Base-by-base conservation (phyloP, 805 yeast species). In the Wickerhamiella musiphila region DNA sequence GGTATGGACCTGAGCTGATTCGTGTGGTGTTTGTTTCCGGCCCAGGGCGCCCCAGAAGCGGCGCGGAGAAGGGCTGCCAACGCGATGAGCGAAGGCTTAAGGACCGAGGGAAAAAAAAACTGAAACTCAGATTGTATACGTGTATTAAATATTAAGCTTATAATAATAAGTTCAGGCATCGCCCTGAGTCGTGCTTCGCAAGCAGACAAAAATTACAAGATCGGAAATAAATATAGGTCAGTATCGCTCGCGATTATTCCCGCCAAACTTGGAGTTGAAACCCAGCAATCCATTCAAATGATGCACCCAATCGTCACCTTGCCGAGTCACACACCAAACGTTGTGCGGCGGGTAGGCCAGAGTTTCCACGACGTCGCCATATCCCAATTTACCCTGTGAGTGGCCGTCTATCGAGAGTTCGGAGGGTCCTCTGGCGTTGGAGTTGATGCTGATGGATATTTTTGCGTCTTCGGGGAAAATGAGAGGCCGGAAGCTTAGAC, bases 211-310 rank as follows among this genome's bases (percentile, higher is more conserved):
- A n/a, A n/a, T n/a, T n/a, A n/a, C n/a, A n/a, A n/a, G n/a, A n/a
- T n/a, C n/a, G n/a, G n/a, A n/a, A n/a, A n/a, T n/a, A n/a, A n/a
- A n/a, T n/a, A n/a, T n/a, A n/a, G n/a, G n/a, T n/a, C n/a, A n/a
- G n/a, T n/a, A n/a, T n/a, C n/a, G n/a, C n/a, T n/a, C n/a, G n/a
- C n/a, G n/a, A n/a, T n/a, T n/a, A n/a, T 14, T 23, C 15, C 25
- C 14, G 5, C 75, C 73, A 51, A 84, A 84, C 34, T 82, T 68
- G 9, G 83, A 72, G 51, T 84, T 84, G 63, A 84, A 84, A 2
- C 95, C 94, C 27, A 84, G 55, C 36, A 84, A 62, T 44, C 79
- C 84, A 47, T 84, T 86, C 34, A 86, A 72, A 21, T 93, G 93
- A 36, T 67, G 68, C 2, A 84, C 83, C 96, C 96, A 86, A 49